Base-by-base conservation (phyloP, 495 filamentous ascomycete species). In the Hypoxylon lienhwacheense region DNA sequence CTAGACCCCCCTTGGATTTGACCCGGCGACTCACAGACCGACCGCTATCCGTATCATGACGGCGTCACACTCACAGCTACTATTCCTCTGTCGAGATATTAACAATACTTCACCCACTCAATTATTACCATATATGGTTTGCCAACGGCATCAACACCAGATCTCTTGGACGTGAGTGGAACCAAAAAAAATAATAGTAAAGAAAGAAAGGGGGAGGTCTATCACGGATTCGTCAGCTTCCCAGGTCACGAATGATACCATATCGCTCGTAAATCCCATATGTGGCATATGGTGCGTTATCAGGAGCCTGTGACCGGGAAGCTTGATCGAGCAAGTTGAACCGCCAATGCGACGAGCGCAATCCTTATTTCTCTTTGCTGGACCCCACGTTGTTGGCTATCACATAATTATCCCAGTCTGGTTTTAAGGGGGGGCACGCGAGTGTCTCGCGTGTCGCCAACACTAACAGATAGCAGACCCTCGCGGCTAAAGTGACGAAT, bases 281-380 rank as follows among this genome's bases (percentile, higher is more conserved):
- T 49, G 15, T 44, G 47, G 56, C 54, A 60, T 54, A 49, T 50
- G 48, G 56, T 49, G 50, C 56, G 49, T 55, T 55, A 52, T 55
- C 58, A 51, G 22, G 41, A 24, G 31, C 28, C 21, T 36, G 43
- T 8, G 20, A 48, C 42, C 58, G 51, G 57, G 28, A 61, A 26
- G 57, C 57, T 55, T 53, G 51, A 61, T 55, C 47, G 19, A 61
- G 58, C 58, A 55, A 61, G 47, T 61, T 61, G 58, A 55, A 41
- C 58, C 58, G 58, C 41, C 26, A 51, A 55, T 49, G 45, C 53
- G 53, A 51, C 37, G 37, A 51, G 28, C 26, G 32, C 17, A 19
- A 37, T 58, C 31, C 42, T 33, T 24, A 25, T 10, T 40, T 47
- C 26, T 39, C 14, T 35, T 41, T 36, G 19, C 41, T 56, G 35